Percentiles rank a stretch among this genome's conserved stretches.
Evolutionary conservation across 2,329 filamentous ascomycete genomes (phyloP).

Genomic region (Hypomyces perniciosus): DNA sequence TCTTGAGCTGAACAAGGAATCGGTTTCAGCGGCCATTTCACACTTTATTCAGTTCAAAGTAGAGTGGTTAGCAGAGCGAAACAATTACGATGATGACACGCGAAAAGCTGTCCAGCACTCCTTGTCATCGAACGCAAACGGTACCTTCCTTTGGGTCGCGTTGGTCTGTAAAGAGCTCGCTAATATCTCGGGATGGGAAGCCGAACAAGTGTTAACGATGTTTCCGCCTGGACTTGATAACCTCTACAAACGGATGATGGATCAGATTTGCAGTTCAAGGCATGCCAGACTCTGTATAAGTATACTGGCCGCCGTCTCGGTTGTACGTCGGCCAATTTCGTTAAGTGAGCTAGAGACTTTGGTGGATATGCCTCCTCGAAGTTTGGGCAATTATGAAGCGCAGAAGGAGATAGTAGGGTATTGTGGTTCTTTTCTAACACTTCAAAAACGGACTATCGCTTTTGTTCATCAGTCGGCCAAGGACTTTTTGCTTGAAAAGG

Average conservation of each 20-base stretch:
- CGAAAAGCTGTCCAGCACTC: slow-evolving; percentile 10
- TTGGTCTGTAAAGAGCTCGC: slow-evolving; percentile 12
- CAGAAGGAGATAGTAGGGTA: not conserved
- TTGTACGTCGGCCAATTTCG: no score
- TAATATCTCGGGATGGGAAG: no score
- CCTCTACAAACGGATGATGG: no score
- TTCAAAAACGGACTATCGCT: not conserved
- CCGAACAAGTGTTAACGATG: no score
- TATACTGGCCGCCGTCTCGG: no score
- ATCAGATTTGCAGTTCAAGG: no score
- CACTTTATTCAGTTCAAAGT: slow-evolving; percentile 1
- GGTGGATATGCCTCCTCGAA: no score
- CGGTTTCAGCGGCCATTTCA: not conserved
- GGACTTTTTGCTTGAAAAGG: slow-evolving; percentile 6
- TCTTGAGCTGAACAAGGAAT: slow-evolving; percentile 20
- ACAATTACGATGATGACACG: slow-evolving; percentile 4
- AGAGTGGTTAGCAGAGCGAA: not conserved
- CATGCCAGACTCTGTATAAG: no score
- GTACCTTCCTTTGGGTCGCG: slow-evolving; percentile 26
- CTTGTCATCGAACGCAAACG: slow-evolving; percentile 26
- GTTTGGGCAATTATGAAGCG: no score
- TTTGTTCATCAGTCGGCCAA: slow-evolving; percentile 9
- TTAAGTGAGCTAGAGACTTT: no score
- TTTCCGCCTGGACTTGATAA: no score
- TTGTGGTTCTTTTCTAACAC: slow-evolving; percentile 4